A percentile compares a stretch with the other conserved stretches of the same genome.
These are phyloP conservation scores for Phytophthora chlamydospora DNA, from an alignment of 352 stramenopile species.

Conservation along the genomic window DNA sequence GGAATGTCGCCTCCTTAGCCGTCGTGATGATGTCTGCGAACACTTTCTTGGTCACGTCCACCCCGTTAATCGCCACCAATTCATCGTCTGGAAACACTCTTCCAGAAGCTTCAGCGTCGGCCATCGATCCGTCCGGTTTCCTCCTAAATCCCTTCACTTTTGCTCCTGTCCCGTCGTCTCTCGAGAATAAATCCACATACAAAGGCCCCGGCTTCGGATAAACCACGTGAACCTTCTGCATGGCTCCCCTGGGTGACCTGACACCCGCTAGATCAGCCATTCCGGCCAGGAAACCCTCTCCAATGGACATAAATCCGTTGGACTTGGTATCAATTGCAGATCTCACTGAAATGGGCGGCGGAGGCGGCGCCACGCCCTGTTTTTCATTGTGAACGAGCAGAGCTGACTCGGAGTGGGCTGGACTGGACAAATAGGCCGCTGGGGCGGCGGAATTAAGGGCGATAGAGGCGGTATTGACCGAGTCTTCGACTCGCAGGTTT, in stretches of 20 bases:
- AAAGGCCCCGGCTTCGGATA: constrained; percentile 59
- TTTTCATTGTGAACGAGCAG: constrained; percentile 23
- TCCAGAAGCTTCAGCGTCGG: constrained; percentile 59
- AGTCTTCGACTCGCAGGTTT: constrained; percentile 35
- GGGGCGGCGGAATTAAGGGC: constrained; percentile 10
- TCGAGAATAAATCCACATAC: constrained; percentile 80
- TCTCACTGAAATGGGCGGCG: constrained; percentile 37
- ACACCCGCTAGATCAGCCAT: constrained; percentile 36
- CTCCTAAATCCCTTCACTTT: constrained; percentile 77
- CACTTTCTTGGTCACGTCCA: constrained; percentile 57
- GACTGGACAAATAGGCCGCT: constrained; percentile 14
- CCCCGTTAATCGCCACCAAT: constrained; percentile 71
- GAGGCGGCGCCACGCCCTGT: background rate
- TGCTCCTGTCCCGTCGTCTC: constrained; percentile 66
- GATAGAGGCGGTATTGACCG: background rate
- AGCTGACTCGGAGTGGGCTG: constrained; percentile 38
- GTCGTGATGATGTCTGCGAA: constrained; percentile 75
- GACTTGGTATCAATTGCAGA: constrained; percentile 14
- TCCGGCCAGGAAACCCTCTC: constrained; percentile 56
- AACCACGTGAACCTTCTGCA: constrained; percentile 48
- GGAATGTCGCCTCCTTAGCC: constrained; percentile 67
- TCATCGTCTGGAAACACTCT: constrained; percentile 67
- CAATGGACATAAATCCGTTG: constrained; percentile 49
- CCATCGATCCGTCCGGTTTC: constrained; percentile 58
- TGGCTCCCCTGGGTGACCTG: constrained; percentile 25